These are phyloP conservation scores for Sphaerulina musiva DNA, from an alignment of 2,329 filamentous ascomycete genomes.

Conservation along the genomic window DNA sequence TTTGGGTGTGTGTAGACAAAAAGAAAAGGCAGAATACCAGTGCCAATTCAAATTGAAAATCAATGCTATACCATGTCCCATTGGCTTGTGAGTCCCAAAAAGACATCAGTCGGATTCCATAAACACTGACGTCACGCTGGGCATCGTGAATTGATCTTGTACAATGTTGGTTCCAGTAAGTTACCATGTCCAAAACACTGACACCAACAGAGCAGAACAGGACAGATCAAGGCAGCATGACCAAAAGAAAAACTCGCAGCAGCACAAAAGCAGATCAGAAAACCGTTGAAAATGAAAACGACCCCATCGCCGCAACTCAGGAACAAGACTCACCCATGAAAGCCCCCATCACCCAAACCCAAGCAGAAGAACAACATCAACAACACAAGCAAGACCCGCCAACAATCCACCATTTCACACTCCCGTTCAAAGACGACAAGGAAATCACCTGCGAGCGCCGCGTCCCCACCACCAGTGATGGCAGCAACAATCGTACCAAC, in stretches of 20 bases:
- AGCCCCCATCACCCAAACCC: too few species aligned
- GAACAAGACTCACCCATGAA: too few species aligned
- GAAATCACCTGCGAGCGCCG: slow-evolving; percentile 18
- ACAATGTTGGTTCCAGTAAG: too few species aligned
- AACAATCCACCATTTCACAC: slow-evolving; percentile 7
- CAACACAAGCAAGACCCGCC: not conserved
- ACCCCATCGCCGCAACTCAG: too few species aligned
- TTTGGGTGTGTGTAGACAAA: not conserved
- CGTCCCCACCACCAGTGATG: too few species aligned
- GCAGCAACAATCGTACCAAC: too few species aligned
- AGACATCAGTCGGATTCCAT: too few species aligned
- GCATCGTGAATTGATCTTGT: too few species aligned
- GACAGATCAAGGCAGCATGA: not conserved
- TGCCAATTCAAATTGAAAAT: not conserved
- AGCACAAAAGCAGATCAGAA: not conserved
- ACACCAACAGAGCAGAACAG: not conserved
- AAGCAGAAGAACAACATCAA: not conserved
- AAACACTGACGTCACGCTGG: too few species aligned
- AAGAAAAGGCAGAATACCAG: not conserved
- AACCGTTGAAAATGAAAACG: too few species aligned
- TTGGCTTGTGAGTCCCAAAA: too few species aligned
- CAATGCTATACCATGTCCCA: not conserved
- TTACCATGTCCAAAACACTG: not conserved
- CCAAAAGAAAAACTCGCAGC: not conserved
- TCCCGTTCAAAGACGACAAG: slow-evolving; percentile 20